phyloP scores from a whole-genome alignment of 495 filamentous ascomycete species.

The Penicillium fimorum region DNA sequence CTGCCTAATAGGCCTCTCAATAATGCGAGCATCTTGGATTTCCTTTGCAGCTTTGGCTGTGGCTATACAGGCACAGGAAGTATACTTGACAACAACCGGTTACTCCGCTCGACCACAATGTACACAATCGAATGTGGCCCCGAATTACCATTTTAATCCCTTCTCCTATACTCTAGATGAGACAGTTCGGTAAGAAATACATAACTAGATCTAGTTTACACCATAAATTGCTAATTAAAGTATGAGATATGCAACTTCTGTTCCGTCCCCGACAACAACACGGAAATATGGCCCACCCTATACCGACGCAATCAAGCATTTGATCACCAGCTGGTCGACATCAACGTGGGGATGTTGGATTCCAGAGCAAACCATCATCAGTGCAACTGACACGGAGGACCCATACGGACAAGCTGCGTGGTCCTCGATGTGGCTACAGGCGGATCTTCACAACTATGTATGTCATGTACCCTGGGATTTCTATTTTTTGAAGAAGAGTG shows the following conservation, averaged over 20 bases:
- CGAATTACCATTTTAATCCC: conserved; percentile 25
- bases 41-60: conserved; percentile 7
- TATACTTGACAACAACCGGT: conserved; percentile 26
- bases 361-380: conserved; percentile 24
- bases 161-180: conserved; percentile 27
- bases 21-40: conserved; percentile 3
- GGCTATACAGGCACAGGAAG: conserved; percentile 22
- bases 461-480: not conserved
- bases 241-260: conserved; percentile 27
- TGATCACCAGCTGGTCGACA: conserved; percentile 20
- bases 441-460: conserved; percentile 30
- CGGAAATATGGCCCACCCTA: conserved; percentile 22
- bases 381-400: conserved; percentile 29
- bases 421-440: conserved; percentile 33
- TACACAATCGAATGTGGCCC: conserved; percentile 13
- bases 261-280: conserved; percentile 27
- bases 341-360: conserved; percentile 36
- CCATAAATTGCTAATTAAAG: conserved; percentile 5
- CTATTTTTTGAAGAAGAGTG: not conserved
- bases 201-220: not conserved
- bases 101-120: conserved; percentile 25
- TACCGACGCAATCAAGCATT: conserved; percentile 19
- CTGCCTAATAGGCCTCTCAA: not conserved
- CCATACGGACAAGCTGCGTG: conserved; percentile 38
- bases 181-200: conserved; percentile 23